Percentiles rank a stretch among this genome's conserved stretches.
phyloP scores from a whole-genome alignment of 2,329 filamentous ascomycete species.

The Furcasterigmium sp. region DNA sequence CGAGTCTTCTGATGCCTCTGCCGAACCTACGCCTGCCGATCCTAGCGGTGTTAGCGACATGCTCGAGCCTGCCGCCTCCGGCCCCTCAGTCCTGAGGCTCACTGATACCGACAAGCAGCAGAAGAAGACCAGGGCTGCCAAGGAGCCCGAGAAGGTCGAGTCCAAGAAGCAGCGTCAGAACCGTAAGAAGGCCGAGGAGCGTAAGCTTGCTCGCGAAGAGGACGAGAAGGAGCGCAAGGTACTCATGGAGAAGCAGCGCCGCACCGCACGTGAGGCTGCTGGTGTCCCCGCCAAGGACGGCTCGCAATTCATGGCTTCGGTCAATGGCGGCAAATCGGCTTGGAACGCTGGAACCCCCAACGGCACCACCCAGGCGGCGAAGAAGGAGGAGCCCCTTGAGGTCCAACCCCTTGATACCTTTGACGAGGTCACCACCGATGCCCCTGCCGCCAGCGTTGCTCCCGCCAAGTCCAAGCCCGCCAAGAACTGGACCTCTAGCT shows the following conservation, averaged over 20 bases:
- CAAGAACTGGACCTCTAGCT: conserved; percentile 42
- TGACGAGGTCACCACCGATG: conserved; percentile 29
- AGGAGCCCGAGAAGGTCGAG: conserved; percentile 63
- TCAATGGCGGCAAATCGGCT: conserved; percentile 32
- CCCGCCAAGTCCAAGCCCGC: conserved; percentile 1
- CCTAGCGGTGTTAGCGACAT: conserved; percentile 80
- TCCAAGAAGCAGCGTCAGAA: conserved; percentile 97
- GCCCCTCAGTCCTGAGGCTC: conserved; percentile 72
- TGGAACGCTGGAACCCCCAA: conserved; percentile 34
- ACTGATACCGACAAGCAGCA: conserved; percentile 61
- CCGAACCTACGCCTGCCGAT: conserved; percentile 50
- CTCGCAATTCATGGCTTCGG: conserved; percentile 44
- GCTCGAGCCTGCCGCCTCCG: conserved; percentile 68
- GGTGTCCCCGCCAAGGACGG: conserved; percentile 82
- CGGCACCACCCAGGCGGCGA: conserved; percentile 20
- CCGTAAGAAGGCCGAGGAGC: conserved; percentile 78
- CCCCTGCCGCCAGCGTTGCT: conserved; percentile 23
- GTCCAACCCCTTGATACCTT: conserved; percentile 55
- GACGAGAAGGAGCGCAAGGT: conserved; percentile 73
- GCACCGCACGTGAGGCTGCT: conserved; percentile 74
- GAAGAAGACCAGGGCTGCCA: conserved; percentile 57
- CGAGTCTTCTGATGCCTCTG: conserved; percentile 63
- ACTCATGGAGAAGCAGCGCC: conserved; percentile 76
- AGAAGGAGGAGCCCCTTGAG: conserved; percentile 25
- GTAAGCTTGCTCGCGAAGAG: conserved; percentile 69